Base-by-base conservation (phyloP, 2,329 filamentous ascomycete species). In the Trematosphaeria pertusa region DNA sequence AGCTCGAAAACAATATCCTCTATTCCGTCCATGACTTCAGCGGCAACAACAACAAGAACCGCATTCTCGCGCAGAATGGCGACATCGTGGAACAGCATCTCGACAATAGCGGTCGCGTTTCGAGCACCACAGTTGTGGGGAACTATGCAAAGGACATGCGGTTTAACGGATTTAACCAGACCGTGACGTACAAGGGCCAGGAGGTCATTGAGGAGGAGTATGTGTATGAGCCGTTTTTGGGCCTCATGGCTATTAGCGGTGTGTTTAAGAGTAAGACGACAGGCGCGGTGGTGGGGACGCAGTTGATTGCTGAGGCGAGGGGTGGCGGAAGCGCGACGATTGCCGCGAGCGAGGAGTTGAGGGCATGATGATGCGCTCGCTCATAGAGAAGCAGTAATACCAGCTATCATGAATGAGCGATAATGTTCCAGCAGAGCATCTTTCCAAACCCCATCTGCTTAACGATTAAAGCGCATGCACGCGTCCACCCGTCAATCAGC, bases 21-120 rank as follows among this genome's bases (percentile, higher is more conserved):
- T 85, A 82, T 69, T 81, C 79, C 20, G 66, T 83, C 63, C 84
- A 85, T 69, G 78, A 86, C 71, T 86, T 83, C 64, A 73, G 72
- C 11, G 81, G 81, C 14, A 75, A 79, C 48, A 68, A 69, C 33
- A 64, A 74, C 67, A 83, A 79, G 26, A 84, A 85, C 64, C 78
- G 81, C 31, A 67, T 83, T 5, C 70, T 84, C 5, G 76, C 73
- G 4, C 81, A 84, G 64, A 78, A 80, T 52, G 81, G 82, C 31
- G 75, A 73, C 46, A 76, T 84, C 37, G 73, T 80, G 43, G 81
- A 84, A 54, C 72, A 81, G 51, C 76, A 63, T 32, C 73, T 84
- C 4, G 76, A 84, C 62, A 83, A 84, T 56, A 65, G 77, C 50
- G 82, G 81, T 1, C 65, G 70, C 45, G 74, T 83, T 46, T 71